phyloP scores from a whole-genome alignment of 345 rosid species.

The Eucalyptus cloeziana region DNA sequence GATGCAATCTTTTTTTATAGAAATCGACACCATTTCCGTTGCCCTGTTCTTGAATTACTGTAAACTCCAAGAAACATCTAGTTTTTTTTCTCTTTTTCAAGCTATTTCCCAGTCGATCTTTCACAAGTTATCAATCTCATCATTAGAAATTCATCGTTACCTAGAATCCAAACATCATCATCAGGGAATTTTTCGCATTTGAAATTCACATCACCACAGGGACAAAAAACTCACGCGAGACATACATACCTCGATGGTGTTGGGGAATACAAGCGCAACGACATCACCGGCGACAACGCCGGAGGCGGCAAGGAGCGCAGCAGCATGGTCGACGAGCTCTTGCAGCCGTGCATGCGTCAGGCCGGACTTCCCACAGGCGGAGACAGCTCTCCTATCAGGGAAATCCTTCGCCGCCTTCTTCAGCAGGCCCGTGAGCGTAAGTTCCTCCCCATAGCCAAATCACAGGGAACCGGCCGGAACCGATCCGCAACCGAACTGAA shows the following conservation, averaged over 20 bases:
- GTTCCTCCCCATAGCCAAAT: background rate
- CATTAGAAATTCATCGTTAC: background rate
- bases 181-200: background rate
- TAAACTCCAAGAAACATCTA: background rate
- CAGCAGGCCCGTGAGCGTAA: conserved; percentile 31
- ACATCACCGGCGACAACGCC: conserved; percentile 39
- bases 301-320: conserved; percentile 29
- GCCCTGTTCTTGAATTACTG: background rate
- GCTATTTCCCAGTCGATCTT: background rate
- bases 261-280: conserved; percentile 51
- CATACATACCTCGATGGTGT: conserved; percentile 48
- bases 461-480: background rate
- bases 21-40: background rate
- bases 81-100: background rate
- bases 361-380: conserved; percentile 25
- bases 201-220: background rate
- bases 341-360: conserved; percentile 25
- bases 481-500: background rate
- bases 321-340: conserved; percentile 36
- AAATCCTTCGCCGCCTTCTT: conserved; percentile 27
- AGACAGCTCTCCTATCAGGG: conserved; percentile 23
- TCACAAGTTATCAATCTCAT: background rate
- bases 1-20: too few relatives aligned
- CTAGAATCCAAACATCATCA: background rate
- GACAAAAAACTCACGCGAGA: background rate